Percentiles rank a stretch among this genome's conserved stretches.
Conservation (phyloP, 768 basidiomycete genomes). For the Termitomyces bulborhizus region DNA sequence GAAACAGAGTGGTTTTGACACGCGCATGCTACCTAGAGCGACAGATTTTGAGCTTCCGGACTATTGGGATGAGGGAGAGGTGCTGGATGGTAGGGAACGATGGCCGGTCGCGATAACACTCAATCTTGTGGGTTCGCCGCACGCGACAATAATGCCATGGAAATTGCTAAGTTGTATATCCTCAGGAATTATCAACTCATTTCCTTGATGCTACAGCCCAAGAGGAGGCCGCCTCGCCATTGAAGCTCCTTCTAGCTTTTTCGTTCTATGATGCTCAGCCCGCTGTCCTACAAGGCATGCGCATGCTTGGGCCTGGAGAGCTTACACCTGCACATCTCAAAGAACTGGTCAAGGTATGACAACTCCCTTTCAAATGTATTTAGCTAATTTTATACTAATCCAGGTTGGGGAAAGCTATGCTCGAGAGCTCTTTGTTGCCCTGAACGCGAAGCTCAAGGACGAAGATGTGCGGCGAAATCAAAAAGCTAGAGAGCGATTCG, state of each 20-base stretch:
- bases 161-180: neutral
- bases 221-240: slow-evolving; percentile 65
- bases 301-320: slow-evolving; percentile 59
- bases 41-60: slow-evolving; percentile 85
- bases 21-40: slow-evolving; percentile 41
- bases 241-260: slow-evolving; percentile 57
- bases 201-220: slow-evolving; percentile 69
- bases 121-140: slow-evolving; percentile 52
- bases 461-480: slow-evolving; percentile 55
- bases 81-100: slow-evolving; percentile 48
- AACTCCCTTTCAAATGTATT: neutral
- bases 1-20: slow-evolving; percentile 51
- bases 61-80: slow-evolving; percentile 82
- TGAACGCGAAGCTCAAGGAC: slow-evolving; percentile 61
- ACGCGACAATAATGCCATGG: too few species aligned
- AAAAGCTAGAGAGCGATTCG: slow-evolving; percentile 53
- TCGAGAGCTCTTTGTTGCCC: slow-evolving; percentile 41
- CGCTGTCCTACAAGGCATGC: slow-evolving; percentile 54
- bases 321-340: slow-evolving; percentile 41
- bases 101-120: slow-evolving; percentile 80
- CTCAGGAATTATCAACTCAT: slow-evolving; percentile 50
- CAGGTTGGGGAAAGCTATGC: slow-evolving; percentile 69
- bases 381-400: neutral
- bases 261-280: slow-evolving; percentile 41
- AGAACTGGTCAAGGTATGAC: slow-evolving; percentile 47